A percentile compares a stretch with the other conserved stretches of the same genome.
Evolutionary conservation across 106 monocot species (phyloP).

Genomic region (Phalaenopsis equestris): DNA sequence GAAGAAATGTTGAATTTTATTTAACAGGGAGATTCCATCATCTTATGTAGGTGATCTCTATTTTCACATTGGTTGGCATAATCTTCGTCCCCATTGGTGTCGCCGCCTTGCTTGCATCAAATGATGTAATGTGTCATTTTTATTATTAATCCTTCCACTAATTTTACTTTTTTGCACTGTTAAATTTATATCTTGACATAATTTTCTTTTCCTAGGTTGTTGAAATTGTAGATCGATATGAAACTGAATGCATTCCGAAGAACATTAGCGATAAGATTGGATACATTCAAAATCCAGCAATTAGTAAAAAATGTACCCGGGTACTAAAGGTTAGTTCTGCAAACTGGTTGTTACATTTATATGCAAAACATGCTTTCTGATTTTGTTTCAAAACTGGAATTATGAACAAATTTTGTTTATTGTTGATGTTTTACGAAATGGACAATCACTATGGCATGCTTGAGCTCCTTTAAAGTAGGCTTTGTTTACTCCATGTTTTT

Average conservation of each 20-base stretch:
- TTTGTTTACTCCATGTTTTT: background rate
- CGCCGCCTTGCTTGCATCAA: constrained; percentile 55
- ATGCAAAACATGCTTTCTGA: background rate
- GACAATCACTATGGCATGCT: background rate
- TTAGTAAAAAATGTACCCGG: constrained; percentile 47
- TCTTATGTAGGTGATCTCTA: constrained; percentile 61
- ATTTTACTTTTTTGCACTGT: background rate
- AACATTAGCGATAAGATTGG: constrained; percentile 31
- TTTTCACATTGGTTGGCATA: constrained; percentile 50
- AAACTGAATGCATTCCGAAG: constrained; percentile 39
- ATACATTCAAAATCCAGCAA: constrained; percentile 40
- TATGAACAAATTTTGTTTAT: background rate
- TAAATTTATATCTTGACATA: background rate
- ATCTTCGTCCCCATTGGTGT: constrained; percentile 81
- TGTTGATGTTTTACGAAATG: background rate
- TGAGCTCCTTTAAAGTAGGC: no score
- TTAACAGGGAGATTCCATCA: no score
- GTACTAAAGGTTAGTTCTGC: constrained; percentile 36
- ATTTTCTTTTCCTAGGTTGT: constrained; percentile 49
- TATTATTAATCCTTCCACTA: background rate
- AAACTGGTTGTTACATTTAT: background rate
- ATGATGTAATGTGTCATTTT: constrained; percentile 31
- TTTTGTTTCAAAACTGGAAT: background rate
- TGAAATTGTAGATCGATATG: constrained; percentile 77
- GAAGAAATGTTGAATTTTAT: background rate